Evolutionary conservation across 2,329 filamentous ascomycete genomes (phyloP).

Genomic region (Penicillium hesseltinei): DNA sequence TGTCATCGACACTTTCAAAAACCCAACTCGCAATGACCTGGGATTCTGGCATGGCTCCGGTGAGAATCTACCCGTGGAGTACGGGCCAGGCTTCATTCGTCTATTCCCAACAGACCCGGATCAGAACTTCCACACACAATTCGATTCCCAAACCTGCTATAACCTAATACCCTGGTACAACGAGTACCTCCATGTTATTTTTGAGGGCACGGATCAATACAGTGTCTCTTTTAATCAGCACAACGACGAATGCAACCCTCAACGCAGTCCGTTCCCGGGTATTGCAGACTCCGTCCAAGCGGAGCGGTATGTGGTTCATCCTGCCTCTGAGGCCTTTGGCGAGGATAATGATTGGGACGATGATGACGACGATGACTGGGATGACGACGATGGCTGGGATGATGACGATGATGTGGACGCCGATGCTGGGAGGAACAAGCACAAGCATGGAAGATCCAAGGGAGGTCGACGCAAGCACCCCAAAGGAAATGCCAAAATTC

Average conservation of each 20-base stretch:
- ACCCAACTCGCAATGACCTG: constrained; percentile 55
- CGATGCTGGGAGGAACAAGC: neutral
- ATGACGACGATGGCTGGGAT: neutral
- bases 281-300: constrained; percentile 69
- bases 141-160: constrained; percentile 53
- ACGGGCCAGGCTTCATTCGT: constrained; percentile 53
- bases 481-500: neutral
- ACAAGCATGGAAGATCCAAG: neutral
- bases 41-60: constrained; percentile 66
- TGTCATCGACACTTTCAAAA: constrained; percentile 62
- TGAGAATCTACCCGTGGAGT: constrained; percentile 56
- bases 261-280: constrained; percentile 60
- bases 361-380: neutral
- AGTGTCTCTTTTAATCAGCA: constrained; percentile 65
- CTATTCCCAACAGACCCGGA: constrained; percentile 61
- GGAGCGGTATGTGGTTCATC: constrained; percentile 51
- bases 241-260: constrained; percentile 58
- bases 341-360: neutral
- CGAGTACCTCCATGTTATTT: constrained; percentile 64
- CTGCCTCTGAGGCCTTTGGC: neutral
- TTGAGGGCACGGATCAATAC: constrained; percentile 62
- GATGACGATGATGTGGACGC: neutral
- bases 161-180: constrained; percentile 56
- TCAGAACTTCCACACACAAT: constrained; percentile 60
- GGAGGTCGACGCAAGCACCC: neutral